These are phyloP conservation scores for Mortierella antarctica DNA, from an alignment of 192 early-diverging fungal species.

Conservation along the genomic window DNA sequence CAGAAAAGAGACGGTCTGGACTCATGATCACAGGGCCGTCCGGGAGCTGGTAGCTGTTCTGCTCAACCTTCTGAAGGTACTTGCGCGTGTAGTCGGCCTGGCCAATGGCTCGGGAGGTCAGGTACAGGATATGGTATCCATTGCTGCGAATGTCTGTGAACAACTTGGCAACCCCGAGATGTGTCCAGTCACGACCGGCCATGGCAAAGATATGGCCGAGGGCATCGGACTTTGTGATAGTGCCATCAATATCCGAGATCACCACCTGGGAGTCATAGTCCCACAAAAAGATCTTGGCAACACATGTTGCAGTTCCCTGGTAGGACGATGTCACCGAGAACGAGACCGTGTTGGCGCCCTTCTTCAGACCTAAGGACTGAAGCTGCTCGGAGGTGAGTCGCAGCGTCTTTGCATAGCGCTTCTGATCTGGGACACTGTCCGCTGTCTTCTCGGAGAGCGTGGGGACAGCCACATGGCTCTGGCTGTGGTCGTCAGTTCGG, in stretches of 20 bases:
- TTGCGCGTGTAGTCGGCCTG: slow-evolving; percentile 92
- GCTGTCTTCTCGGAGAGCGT: slow-evolving; percentile 20
- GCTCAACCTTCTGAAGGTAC: slow-evolving; percentile 91
- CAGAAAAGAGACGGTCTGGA: slow-evolving; percentile 92
- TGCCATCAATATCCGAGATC: slow-evolving; percentile 98
- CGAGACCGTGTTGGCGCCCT: slow-evolving; percentile 89
- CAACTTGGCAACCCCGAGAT: slow-evolving; percentile 94
- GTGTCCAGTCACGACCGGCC: slow-evolving; percentile 99
- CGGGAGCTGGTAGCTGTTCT: slow-evolving; percentile 87
- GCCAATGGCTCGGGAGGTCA: slow-evolving; percentile 96
- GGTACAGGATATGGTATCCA: slow-evolving; percentile 94
- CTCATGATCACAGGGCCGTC: slow-evolving; percentile 96
- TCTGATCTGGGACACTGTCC: slow-evolving; percentile 3
- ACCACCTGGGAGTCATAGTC: slow-evolving; percentile 86
- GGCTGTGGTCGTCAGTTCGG: slow-evolving; percentile 6
- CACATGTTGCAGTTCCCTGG: slow-evolving; percentile 81
- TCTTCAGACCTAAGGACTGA: slow-evolving; percentile 78
- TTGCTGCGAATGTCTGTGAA: slow-evolving; percentile 95
- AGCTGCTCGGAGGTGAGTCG: slow-evolving; percentile 94
- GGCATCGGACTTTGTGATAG: slow-evolving; percentile 98
- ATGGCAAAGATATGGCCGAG: slow-evolving; percentile 97
- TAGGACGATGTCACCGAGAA: slow-evolving; percentile 86
- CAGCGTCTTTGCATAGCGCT: slow-evolving; percentile 87
- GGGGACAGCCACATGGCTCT: slow-evolving; percentile 29
- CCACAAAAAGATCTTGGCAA: slow-evolving; percentile 92